Percentiles rank a stretch among this genome's conserved stretches.
Evolutionary conservation across 768 basidiomycete genomes (phyloP).

Genomic region (Lactarius trivialis): DNA sequence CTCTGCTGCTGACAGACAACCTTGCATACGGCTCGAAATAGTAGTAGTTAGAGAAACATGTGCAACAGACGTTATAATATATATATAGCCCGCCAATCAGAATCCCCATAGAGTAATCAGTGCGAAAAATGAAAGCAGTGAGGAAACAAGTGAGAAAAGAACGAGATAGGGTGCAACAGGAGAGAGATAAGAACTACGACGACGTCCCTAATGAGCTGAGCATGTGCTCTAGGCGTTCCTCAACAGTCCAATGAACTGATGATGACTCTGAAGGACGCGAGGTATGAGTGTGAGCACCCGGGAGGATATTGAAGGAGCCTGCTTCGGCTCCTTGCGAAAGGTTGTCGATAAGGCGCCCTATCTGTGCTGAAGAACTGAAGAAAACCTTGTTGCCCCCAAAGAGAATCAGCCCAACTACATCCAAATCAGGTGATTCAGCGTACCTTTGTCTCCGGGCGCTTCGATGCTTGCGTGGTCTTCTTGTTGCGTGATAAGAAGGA

Average conservation of each 20-base stretch:
- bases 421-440: conserved; percentile 20
- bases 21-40: conserved; percentile 4
- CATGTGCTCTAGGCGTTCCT: conserved; percentile 73
- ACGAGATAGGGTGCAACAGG: conserved; percentile 10
- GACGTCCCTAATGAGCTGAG: conserved; percentile 36
- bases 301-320: conserved; percentile 74
- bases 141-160: conserved; percentile 4
- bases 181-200: conserved; percentile 26
- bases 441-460: conserved; percentile 82
- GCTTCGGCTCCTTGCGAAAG: conserved; percentile 78
- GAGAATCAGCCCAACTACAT: background rate
- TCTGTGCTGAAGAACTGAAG: conserved; percentile 69
- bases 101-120: conserved; percentile 5
- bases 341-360: conserved; percentile 76
- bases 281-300: conserved; percentile 28
- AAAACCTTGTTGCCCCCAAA: conserved; percentile 44
- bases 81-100: conserved; percentile 8
- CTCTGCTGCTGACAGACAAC: conserved; percentile 8
- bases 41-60: conserved; percentile 24
- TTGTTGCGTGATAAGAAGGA: conserved; percentile 59
- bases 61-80: conserved; percentile 10
- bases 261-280: conserved; percentile 47
- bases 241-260: conserved; percentile 58
- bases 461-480: conserved; percentile 45
- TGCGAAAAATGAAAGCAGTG: conserved; percentile 6